Evolutionary conservation across 768 basidiomycete genomes (phyloP), one percentile per base, ranked within the genome.

Genomic region (Trametes sanguinea): DNA sequence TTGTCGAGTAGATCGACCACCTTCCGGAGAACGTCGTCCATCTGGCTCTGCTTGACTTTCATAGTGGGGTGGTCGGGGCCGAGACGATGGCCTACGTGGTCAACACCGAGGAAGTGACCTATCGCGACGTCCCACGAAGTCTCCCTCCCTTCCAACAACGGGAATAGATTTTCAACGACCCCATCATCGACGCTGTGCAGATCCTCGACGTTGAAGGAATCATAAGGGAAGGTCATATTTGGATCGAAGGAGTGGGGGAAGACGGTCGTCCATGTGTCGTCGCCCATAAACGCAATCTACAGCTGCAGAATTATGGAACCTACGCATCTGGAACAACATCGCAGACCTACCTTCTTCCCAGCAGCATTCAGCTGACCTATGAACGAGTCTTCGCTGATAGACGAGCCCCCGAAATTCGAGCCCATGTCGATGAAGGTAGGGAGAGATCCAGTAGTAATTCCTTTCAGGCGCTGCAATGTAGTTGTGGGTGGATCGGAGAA

Each of bases 141-240:
- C 2, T 60, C 46, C n/a, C 64, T 40, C 55, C 72, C 75, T 54
- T 81, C 76, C 4, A 98, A 80, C 22, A 95, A 81, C 0, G 94
- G 93, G 66, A 95, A 87, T 4, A 98, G 78, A 68, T 98, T 88
- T 10, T 77, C 69, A 40, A 91, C 88, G 58, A 98, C 95, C 7
- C 96, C 96, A 54, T 89, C 80, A 69, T 99, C 97, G 50, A 98
- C 97, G 0, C 93, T 89, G 69, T 99, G 95, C 3, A 99, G 81
- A 72, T 98, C 97, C 73, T 98, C 97, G 61, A 99, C 97, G 73
- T 98, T 95, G 81, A 99, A 98, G 0, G 95, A 97, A 74, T 97
- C 95, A 71, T 86, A 98, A 0, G 95, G 89, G 70, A 85, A 89
- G 1, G 89, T 81, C 80, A 90, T 85, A 68, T 91, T 87, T 13